Evolutionary conservation across 306 rosid genomes (phyloP).

Genomic region (Inga oerstediana): DNA sequence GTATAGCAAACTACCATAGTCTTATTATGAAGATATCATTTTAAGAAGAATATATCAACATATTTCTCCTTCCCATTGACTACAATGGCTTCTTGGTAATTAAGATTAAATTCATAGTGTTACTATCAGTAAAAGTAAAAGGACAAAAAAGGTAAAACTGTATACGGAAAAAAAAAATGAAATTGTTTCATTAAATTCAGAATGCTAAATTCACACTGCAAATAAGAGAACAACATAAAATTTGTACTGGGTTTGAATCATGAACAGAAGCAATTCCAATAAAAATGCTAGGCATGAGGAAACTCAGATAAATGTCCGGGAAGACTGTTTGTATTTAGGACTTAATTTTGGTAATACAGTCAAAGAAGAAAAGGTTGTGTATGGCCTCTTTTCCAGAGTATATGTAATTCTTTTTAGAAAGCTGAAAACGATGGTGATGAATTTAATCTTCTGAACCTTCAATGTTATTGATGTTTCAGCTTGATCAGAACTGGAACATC

Average conservation of each 20-base stretch:
- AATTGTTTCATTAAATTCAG: not conserved
- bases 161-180: too few relatives aligned
- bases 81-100: not conserved
- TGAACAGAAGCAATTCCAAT: not conserved
- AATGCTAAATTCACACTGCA: not conserved
- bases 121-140: not conserved
- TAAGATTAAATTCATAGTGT: not conserved
- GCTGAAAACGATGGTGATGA: not conserved
- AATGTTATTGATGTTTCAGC: slow-evolving; percentile 35
- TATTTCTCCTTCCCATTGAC: not conserved
- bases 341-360: not conserved
- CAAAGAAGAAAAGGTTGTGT: not conserved
- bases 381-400: not conserved
- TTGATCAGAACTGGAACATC: slow-evolving; percentile 20
- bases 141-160: not conserved
- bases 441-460: slow-evolving; percentile 36
- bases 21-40: too few relatives aligned
- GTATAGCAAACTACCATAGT: too few relatives aligned
- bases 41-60: too few relatives aligned
- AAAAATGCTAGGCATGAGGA: too few relatives aligned
- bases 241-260: too few relatives aligned
- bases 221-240: too few relatives aligned
- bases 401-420: not conserved
- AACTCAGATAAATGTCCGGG: not conserved
- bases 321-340: not conserved